Evolutionary conservation across 2,329 filamentous ascomycete genomes (phyloP).

Genomic region (Ascocoryne sarcoides): DNA sequence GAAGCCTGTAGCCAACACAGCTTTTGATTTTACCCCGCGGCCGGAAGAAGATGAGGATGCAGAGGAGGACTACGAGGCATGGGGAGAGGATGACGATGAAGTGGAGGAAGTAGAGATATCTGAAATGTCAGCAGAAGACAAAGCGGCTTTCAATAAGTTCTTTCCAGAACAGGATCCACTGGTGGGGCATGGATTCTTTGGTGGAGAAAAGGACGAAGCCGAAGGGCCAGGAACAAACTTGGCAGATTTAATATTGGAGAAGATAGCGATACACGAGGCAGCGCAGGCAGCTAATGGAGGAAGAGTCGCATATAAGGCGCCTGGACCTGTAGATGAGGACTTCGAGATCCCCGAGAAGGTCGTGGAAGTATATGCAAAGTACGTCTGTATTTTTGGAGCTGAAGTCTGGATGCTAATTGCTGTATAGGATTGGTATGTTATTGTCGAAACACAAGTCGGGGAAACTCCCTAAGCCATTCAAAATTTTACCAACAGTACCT

Average conservation of each 20-base stretch:
- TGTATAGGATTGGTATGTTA: slow-evolving; percentile 66
- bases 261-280: slow-evolving; percentile 87
- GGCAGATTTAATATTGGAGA: slow-evolving; percentile 85
- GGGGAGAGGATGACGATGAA: slow-evolving; percentile 68
- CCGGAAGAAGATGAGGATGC: slow-evolving; percentile 49
- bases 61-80: slow-evolving; percentile 42
- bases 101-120: slow-evolving; percentile 62
- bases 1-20: slow-evolving; percentile 41
- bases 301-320: slow-evolving; percentile 21
- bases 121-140: slow-evolving; percentile 69
- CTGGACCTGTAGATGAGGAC: slow-evolving; percentile 56
- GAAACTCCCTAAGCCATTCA: slow-evolving; percentile 96
- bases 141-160: slow-evolving; percentile 87
- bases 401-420: slow-evolving; percentile 6
- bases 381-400: slow-evolving; percentile 20
- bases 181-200: slow-evolving; percentile 24
- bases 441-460: slow-evolving; percentile 90
- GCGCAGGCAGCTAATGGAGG: slow-evolving; percentile 38
- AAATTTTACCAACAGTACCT: slow-evolving; percentile 85
- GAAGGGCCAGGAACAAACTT: slow-evolving; percentile 62
- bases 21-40: slow-evolving; percentile 74
- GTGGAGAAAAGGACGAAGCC: slow-evolving; percentile 30
- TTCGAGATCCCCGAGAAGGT: slow-evolving; percentile 85
- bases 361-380: slow-evolving; percentile 89
- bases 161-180: slow-evolving; percentile 51